A percentile compares a stretch with the other conserved stretches of the same genome.
These are phyloP conservation scores for Phaeomoniella chlamydospora DNA, from an alignment of 2,329 filamentous ascomycete species.

Conservation along the genomic window DNA sequence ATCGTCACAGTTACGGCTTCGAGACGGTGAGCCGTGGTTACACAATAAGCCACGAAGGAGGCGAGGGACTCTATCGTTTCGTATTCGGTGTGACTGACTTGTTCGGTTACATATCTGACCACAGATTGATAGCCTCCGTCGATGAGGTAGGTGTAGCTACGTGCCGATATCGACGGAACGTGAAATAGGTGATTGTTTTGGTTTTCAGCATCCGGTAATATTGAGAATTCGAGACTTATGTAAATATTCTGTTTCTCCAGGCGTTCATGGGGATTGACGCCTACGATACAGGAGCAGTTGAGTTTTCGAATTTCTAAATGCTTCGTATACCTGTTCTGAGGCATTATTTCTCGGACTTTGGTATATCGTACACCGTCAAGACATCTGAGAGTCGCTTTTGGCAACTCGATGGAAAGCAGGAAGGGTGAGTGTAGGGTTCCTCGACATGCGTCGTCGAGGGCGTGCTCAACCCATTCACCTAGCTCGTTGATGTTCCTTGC, in stretches of 20 bases:
- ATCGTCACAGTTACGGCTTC: slow-evolving; percentile 22
- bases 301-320: slow-evolving; percentile 27
- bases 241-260: slow-evolving; percentile 34
- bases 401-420: slow-evolving; percentile 13
- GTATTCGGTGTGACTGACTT: slow-evolving; percentile 31
- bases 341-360: slow-evolving; percentile 14
- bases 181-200: not conserved
- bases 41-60: slow-evolving; percentile 30
- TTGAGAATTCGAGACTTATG: slow-evolving; percentile 18
- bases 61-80: slow-evolving; percentile 36
- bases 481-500: slow-evolving; percentile 26
- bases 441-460: too few relatives aligned
- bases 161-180: not conserved
- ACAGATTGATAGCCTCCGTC: slow-evolving; percentile 19
- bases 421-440: not conserved
- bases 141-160: not conserved
- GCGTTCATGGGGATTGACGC: slow-evolving; percentile 37
- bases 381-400: slow-evolving; percentile 29
- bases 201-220: not conserved
- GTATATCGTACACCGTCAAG: slow-evolving; percentile 23
- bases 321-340: slow-evolving; percentile 17
- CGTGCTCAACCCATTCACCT: not conserved
- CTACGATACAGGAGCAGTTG: slow-evolving; percentile 30
- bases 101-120: slow-evolving; percentile 23
- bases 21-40: slow-evolving; percentile 28